phyloP scores from a whole-genome alignment of 140 eudicot species.

The Bidens hawaiensis region DNA sequence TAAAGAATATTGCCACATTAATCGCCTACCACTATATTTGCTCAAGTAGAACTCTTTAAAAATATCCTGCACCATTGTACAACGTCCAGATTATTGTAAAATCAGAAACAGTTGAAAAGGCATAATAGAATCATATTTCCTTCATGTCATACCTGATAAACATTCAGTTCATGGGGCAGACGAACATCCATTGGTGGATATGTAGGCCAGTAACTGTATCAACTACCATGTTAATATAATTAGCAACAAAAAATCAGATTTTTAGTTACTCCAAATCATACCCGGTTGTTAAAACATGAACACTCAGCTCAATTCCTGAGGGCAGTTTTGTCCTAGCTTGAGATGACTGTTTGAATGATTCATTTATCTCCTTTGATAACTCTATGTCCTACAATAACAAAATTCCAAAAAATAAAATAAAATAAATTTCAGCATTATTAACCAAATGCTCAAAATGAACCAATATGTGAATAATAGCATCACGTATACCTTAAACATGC shows the following conservation, averaged over 20 bases:
- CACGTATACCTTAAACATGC: slow-evolving; percentile 79
- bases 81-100: slow-evolving; percentile 13
- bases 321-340: slow-evolving; percentile 98
- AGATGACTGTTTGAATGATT: slow-evolving; percentile 94
- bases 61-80: slow-evolving; percentile 53
- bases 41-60: slow-evolving; percentile 95
- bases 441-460: not conserved
- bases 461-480: not conserved
- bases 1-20: slow-evolving; percentile 97
- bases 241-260: not conserved
- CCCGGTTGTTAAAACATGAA: slow-evolving; percentile 98
- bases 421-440: not conserved
- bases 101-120: not conserved
- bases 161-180: slow-evolving; percentile 96
- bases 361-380: slow-evolving; percentile 89
- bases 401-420: not conserved
- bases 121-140: not conserved
- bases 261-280: slow-evolving; percentile 17
- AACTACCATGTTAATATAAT: slow-evolving; percentile 5
- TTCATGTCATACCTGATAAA: slow-evolving; percentile 71
- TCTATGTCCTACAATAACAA: slow-evolving; percentile 68
- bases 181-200: slow-evolving; percentile 99
- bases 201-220: slow-evolving; percentile 96
- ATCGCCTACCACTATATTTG: slow-evolving; percentile 89
- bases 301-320: slow-evolving; percentile 96